A percentile compares a stretch with the other conserved stretches of the same genome.
Evolutionary conservation across 352 stramenopile species (phyloP).

Genomic region (Phytophthora uliginosa): DNA sequence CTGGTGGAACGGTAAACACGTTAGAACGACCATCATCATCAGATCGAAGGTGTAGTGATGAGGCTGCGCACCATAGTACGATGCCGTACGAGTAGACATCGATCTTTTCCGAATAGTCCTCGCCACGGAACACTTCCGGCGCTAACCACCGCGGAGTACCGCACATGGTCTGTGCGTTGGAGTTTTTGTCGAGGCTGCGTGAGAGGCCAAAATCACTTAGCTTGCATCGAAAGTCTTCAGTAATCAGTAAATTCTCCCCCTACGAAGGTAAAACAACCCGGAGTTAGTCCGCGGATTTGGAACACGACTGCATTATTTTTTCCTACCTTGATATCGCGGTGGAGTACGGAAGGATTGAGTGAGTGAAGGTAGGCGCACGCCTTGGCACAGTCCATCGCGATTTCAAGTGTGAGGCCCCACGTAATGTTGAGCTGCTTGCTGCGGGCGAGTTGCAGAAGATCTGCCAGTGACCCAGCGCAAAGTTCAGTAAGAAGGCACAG

Average conservation of each 20-base stretch:
- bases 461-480: conserved; percentile 72
- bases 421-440: conserved; percentile 78
- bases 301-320: not conserved
- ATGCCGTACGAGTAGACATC: conserved; percentile 89
- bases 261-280: conserved; percentile 21
- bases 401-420: conserved; percentile 78
- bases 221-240: conserved; percentile 77
- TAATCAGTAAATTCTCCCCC: conserved; percentile 82
- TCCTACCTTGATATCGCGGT: conserved; percentile 78
- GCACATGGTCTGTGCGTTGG: conserved; percentile 81
- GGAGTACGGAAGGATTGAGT: conserved; percentile 67
- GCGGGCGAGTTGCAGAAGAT: conserved; percentile 76
- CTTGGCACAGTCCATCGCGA: conserved; percentile 73
- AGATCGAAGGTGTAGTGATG: not conserved
- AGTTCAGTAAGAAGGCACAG: conserved; percentile 83
- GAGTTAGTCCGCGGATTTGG: not conserved
- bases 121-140: conserved; percentile 85
- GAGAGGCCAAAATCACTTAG: conserved; percentile 83
- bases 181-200: conserved; percentile 70
- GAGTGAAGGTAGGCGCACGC: conserved; percentile 76
- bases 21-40: not conserved
- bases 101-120: conserved; percentile 90
- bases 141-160: conserved; percentile 83
- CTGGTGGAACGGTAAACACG: conserved; percentile 25
- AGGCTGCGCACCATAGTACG: conserved; percentile 69